These are phyloP conservation scores for Trichoderma sp. DNA, from an alignment of 2,329 filamentous ascomycete genomes.

Conservation along the genomic window DNA sequence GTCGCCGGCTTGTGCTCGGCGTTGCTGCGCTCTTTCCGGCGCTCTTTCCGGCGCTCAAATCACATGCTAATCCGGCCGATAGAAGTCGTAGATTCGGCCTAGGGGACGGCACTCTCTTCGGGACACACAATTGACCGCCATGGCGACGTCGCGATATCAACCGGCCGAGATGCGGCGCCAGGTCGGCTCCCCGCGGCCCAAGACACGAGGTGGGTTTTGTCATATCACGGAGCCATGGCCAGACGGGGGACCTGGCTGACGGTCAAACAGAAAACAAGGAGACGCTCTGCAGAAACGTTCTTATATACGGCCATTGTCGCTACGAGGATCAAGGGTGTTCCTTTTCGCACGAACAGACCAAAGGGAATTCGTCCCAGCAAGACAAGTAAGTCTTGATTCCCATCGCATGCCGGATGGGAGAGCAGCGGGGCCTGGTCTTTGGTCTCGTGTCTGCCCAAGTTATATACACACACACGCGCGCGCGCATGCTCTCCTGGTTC, in stretches of 20 bases:
- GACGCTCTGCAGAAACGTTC: conserved; percentile 85
- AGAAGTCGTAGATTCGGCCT: conserved; percentile 45
- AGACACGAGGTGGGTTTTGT: conserved; percentile 48
- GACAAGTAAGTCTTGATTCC: conserved; percentile 45
- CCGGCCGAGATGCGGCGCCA: conserved; percentile 48
- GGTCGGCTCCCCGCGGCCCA: conserved; percentile 55
- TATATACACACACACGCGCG: not conserved
- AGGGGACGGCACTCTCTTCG: conserved; percentile 32
- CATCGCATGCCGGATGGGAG: not conserved
- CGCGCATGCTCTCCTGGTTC: not conserved
- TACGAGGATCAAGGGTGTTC: conserved; percentile 89
- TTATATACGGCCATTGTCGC: conserved; percentile 89
- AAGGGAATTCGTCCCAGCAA: conserved; percentile 43
- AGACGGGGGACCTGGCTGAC: not conserved
- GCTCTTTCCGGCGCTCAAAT: not conserved
- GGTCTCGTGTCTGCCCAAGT: not conserved
- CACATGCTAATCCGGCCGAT: conserved; percentile 22
- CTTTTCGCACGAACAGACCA: conserved; percentile 81
- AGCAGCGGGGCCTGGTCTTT: not conserved
- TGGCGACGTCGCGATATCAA: conserved; percentile 47
- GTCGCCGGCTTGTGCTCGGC: not conserved
- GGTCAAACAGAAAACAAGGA: conserved; percentile 69
- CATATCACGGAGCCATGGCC: not conserved
- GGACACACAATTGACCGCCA: conserved; percentile 33
- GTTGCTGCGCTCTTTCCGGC: not conserved